A percentile compares a stretch with the other conserved stretches of the same genome.
phyloP scores from a whole-genome alignment of 371 early-diverging fungal genomes.

The Mortierella sp. region DNA sequence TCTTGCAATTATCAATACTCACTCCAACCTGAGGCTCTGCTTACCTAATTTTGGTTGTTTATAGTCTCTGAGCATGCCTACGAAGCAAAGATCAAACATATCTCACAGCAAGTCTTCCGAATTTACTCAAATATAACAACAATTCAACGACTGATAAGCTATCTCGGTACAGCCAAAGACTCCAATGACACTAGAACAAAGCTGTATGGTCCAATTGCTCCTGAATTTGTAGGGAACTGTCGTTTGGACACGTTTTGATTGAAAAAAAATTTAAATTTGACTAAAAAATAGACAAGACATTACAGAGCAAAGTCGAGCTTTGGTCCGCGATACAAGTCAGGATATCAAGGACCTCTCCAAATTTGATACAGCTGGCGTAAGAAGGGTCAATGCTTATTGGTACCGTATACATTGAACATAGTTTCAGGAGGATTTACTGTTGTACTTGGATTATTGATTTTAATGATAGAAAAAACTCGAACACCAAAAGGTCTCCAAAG shows the following conservation, averaged over 20 bases:
- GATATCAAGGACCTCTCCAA: constrained; percentile 80
- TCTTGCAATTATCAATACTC: background rate
- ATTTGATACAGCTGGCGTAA: constrained; percentile 53
- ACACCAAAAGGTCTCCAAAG: constrained; percentile 88
- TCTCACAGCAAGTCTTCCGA: constrained; percentile 81
- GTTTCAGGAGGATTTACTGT: background rate
- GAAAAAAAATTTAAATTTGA: background rate
- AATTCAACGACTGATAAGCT: constrained; percentile 82
- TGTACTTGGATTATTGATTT: constrained; percentile 16
- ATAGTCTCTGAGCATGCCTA: constrained; percentile 69
- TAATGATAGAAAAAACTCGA: constrained; percentile 66
- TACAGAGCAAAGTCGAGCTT: constrained; percentile 86
- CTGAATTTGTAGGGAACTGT: no score
- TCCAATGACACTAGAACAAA: constrained; percentile 79
- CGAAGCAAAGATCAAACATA: constrained; percentile 66
- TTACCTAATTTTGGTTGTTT: background rate
- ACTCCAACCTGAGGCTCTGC: background rate
- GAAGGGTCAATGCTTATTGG: background rate
- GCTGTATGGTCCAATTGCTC: constrained; percentile 65
- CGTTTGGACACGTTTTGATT: no score
- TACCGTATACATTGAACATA: background rate
- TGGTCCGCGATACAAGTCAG: constrained; percentile 80
- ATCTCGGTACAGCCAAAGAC: constrained; percentile 83
- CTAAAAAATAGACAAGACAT: constrained; percentile 73
- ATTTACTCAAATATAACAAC: constrained; percentile 84